phyloP scores from a whole-genome alignment of 805 yeast genomes.

The Priceomyces carsonii region DNA sequence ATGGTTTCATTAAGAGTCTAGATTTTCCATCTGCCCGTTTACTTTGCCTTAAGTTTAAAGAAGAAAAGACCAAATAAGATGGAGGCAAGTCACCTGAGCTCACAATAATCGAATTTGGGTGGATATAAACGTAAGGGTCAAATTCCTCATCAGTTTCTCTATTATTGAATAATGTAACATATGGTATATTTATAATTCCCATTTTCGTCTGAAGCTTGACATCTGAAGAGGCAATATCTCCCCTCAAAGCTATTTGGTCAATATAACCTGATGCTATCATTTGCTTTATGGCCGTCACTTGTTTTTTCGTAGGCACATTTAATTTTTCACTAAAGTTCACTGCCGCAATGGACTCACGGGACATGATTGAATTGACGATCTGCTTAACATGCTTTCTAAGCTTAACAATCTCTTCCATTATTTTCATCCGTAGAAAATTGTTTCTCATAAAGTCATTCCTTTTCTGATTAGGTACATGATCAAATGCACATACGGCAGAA shows the following conservation, averaged over 20 bases:
- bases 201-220: slow-evolving; percentile 58
- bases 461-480: slow-evolving; percentile 60
- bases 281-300: slow-evolving; percentile 80
- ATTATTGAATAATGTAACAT: slow-evolving; percentile 55
- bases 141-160: slow-evolving; percentile 34
- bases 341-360: slow-evolving; percentile 59
- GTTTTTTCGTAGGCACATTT: slow-evolving; percentile 67
- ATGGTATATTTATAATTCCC: slow-evolving; percentile 61
- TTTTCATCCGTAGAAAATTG: slow-evolving; percentile 73
- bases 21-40: slow-evolving; percentile 40
- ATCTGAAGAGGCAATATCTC: slow-evolving; percentile 70
- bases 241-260: slow-evolving; percentile 86
- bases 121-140: slow-evolving; percentile 70
- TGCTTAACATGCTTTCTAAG: slow-evolving; percentile 76
- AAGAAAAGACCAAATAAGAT: slow-evolving; percentile 69
- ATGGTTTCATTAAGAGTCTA: slow-evolving; percentile 65
- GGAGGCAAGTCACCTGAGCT: slow-evolving; percentile 73
- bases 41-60: slow-evolving; percentile 58
- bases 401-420: slow-evolving; percentile 83
- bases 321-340: slow-evolving; percentile 42
- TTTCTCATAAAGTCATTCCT: slow-evolving; percentile 48
- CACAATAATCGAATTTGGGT: slow-evolving; percentile 70
- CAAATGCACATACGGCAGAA: slow-evolving; percentile 85
- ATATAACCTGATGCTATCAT: slow-evolving; percentile 91
- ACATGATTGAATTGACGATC: slow-evolving; percentile 68